Conservation (phyloP, 257 asterid genomes). For the Buddleja alternifolia region DNA sequence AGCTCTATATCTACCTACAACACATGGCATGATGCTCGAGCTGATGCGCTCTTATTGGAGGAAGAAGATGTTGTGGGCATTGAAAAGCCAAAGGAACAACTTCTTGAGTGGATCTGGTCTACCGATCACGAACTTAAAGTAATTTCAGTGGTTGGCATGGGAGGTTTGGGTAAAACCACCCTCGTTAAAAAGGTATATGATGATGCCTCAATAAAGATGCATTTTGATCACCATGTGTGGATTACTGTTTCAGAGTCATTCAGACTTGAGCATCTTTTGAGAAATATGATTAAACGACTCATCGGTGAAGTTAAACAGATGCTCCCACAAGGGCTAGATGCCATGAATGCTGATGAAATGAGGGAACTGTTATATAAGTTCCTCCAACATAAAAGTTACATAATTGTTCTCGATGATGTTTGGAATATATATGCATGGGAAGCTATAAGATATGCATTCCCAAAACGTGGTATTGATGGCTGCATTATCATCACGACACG, state of each 20-base stretch:
- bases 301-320: neutral
- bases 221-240: slow-evolving; percentile 29
- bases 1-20: neutral
- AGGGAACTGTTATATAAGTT: neutral
- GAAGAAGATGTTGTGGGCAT: slow-evolving; percentile 36
- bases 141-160: slow-evolving; percentile 7
- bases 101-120: slow-evolving; percentile 7
- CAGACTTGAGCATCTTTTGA: slow-evolving; percentile 8
- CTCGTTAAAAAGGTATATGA: slow-evolving; percentile 31
- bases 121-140: neutral
- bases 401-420: slow-evolving; percentile 41
- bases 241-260: slow-evolving; percentile 29
- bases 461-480: neutral
- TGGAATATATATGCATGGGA: slow-evolving; percentile 24
- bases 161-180: slow-evolving; percentile 23
- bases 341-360: neutral
- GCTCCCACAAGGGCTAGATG: neutral
- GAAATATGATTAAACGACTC: neutral
- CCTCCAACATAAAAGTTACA: slow-evolving; percentile 20
- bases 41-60: slow-evolving; percentile 31
- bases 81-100: slow-evolving; percentile 26
- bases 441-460: slow-evolving; percentile 1
- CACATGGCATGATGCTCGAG: slow-evolving; percentile 30
- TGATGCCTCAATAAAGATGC: neutral
- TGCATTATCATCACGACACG: neutral